Conservation (phyloP, 2,329 filamentous ascomycete genomes). For the Alternaria triticimaculans region DNA sequence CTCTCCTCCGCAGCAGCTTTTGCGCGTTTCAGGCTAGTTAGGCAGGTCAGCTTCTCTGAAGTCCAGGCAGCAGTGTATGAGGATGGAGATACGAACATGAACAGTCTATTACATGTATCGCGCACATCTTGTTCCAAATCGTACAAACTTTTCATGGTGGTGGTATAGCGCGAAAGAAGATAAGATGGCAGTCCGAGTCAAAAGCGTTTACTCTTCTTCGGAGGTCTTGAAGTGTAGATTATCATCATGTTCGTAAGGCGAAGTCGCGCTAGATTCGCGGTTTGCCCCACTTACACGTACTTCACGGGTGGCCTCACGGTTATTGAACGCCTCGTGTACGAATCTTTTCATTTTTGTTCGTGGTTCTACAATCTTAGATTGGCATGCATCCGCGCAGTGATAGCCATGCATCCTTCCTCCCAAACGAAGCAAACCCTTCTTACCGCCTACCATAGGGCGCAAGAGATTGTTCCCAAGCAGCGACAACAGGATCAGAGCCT, state of each 20-base stretch:
- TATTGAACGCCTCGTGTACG: background rate
- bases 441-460: background rate
- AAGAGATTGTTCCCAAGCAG: background rate
- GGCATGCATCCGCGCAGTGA: accelerated
- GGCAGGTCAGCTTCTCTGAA: background rate
- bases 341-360: background rate
- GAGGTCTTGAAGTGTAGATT: background rate
- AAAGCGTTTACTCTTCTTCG: background rate
- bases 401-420: background rate
- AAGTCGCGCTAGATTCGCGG: background rate
- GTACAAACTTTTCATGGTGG: background rate
- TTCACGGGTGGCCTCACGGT: background rate
- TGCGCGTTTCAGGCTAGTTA: background rate
- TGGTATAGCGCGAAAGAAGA: background rate
- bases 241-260: background rate
- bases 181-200: background rate
- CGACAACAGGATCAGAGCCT: background rate
- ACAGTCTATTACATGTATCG: background rate
- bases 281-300: background rate
- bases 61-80: background rate
- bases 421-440: background rate
- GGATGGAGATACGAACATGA: background rate
- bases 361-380: background rate
- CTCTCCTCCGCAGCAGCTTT: background rate
- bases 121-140: background rate